Evolutionary conservation across 2,329 filamentous ascomycete genomes (phyloP).

Genomic region (Graphilbum sp.): DNA sequence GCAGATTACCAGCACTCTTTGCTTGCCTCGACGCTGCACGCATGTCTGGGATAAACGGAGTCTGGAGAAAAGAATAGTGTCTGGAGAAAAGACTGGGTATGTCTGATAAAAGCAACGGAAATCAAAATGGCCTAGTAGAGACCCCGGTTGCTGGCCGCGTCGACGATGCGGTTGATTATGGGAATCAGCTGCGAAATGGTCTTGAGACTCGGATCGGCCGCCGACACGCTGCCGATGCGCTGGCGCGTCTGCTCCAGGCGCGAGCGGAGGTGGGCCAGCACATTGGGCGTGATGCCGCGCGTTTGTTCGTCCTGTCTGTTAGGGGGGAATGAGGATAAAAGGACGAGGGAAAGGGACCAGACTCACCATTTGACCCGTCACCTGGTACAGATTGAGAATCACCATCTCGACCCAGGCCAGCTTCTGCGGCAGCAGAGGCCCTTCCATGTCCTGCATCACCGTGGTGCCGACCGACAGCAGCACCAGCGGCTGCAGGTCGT

Average conservation of each 20-base stretch:
- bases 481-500: slow-evolving; percentile 41
- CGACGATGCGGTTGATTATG: slow-evolving; percentile 17
- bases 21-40: too few species aligned
- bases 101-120: background rate
- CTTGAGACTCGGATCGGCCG: slow-evolving; percentile 30
- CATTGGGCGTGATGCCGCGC: slow-evolving; percentile 37
- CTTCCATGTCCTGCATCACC: slow-evolving; percentile 40
- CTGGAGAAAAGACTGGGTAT: too few species aligned
- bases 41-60: too few species aligned
- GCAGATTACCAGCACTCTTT: too few species aligned
- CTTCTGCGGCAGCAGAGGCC: slow-evolving; percentile 35
- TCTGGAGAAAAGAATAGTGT: too few species aligned
- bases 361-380: slow-evolving; percentile 34
- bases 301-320: slow-evolving; percentile 32
- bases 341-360: background rate
- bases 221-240: slow-evolving; percentile 29
- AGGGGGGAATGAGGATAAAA: background rate
- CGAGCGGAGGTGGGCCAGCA: slow-evolving; percentile 35
- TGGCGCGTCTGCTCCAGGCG: slow-evolving; percentile 36
- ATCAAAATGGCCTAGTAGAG: background rate
- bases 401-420: slow-evolving; percentile 45
- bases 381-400: slow-evolving; percentile 34
- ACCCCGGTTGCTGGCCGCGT: slow-evolving; percentile 4
- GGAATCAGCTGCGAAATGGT: slow-evolving; percentile 28
- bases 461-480: slow-evolving; percentile 49